Evolutionary conservation across 257 asterid species (phyloP).

Genomic region (Prunella vulgaris): DNA sequence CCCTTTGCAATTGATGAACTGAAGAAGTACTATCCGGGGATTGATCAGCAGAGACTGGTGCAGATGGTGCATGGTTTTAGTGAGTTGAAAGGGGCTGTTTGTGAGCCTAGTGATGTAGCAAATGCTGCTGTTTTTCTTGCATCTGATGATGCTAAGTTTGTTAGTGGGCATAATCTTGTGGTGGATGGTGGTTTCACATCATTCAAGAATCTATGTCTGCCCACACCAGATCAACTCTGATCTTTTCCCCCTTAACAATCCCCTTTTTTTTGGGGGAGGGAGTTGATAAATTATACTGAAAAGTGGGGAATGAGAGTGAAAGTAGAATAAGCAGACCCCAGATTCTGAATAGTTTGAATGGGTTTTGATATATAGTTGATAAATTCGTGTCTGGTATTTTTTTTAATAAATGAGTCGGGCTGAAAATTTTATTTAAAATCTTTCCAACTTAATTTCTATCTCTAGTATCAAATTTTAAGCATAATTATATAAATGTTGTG

Average conservation of each 20-base stretch:
- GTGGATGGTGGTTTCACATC: constrained; percentile 61
- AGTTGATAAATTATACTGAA: neutral
- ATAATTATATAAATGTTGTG: too few relatives aligned
- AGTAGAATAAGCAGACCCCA: neutral
- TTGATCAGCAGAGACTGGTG: constrained; percentile 36
- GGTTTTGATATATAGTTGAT: too few relatives aligned
- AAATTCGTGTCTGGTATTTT: too few relatives aligned
- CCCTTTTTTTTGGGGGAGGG: neutral
- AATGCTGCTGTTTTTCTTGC: constrained; percentile 77
- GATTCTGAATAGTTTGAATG: neutral
- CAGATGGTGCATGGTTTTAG: constrained; percentile 48
- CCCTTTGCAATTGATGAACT: constrained; percentile 55
- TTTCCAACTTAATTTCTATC: too few relatives aligned
- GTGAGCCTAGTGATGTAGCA: constrained; percentile 66
- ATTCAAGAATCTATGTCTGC: constrained; percentile 32
- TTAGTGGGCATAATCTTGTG: constrained; percentile 84
- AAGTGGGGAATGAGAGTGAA: neutral
- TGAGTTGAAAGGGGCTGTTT: constrained; percentile 50
- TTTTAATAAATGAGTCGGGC: too few relatives aligned
- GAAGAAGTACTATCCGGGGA: constrained; percentile 38
- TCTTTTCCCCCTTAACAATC: neutral
- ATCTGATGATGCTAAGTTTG: constrained; percentile 72
- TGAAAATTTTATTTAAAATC: too few relatives aligned
- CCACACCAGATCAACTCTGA: constrained; percentile 28
- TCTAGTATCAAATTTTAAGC: too few relatives aligned